These are phyloP conservation scores for Wickerhamomyces silvicola DNA, from an alignment of 805 yeast species.

Conservation along the genomic window DNA sequence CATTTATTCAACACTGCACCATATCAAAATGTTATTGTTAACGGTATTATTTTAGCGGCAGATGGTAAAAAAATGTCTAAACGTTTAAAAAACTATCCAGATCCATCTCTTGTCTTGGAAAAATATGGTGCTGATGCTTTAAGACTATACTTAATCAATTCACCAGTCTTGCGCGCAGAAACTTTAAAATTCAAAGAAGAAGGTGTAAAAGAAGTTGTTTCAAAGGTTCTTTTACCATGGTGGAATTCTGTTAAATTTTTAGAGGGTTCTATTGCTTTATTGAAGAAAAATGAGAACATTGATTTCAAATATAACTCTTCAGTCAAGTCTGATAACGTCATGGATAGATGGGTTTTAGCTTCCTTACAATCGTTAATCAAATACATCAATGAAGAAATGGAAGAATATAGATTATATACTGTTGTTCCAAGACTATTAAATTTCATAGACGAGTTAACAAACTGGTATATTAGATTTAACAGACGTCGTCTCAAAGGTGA, in stretches of 20 bases:
- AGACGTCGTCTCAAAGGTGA: slow-evolving; percentile 98
- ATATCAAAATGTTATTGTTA: slow-evolving; percentile 88
- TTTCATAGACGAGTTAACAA: slow-evolving; percentile 90
- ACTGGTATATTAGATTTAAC: slow-evolving; percentile 98
- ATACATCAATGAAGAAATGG: slow-evolving; percentile 87
- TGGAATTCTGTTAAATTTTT: slow-evolving; percentile 96
- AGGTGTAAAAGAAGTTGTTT: slow-evolving; percentile 96
- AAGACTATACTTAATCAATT: slow-evolving; percentile 90
- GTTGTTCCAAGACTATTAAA: slow-evolving; percentile 89
- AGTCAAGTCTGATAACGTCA: slow-evolving; percentile 71
- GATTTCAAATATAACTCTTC: slow-evolving; percentile 69
- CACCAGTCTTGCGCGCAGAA: slow-evolving; percentile 96
- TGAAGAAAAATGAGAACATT: slow-evolving; percentile 65
- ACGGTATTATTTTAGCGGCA: slow-evolving; percentile 94
- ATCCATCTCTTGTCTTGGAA: slow-evolving; percentile 74
- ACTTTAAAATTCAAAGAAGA: slow-evolving; percentile 95
- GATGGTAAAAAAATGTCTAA: slow-evolving; percentile 99
- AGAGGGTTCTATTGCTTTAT: slow-evolving; percentile 85
- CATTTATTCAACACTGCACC: slow-evolving; percentile 91
- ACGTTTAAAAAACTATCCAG: slow-evolving; percentile 96
- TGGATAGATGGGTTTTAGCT: slow-evolving; percentile 97
- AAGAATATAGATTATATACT: slow-evolving; percentile 82
- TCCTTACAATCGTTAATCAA: slow-evolving; percentile 88
- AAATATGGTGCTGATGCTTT: slow-evolving; percentile 97
- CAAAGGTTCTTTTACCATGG: slow-evolving; percentile 96